Conservation (phyloP, 768 basidiomycete species). For the Phlebiopsis flavidoalba region DNA sequence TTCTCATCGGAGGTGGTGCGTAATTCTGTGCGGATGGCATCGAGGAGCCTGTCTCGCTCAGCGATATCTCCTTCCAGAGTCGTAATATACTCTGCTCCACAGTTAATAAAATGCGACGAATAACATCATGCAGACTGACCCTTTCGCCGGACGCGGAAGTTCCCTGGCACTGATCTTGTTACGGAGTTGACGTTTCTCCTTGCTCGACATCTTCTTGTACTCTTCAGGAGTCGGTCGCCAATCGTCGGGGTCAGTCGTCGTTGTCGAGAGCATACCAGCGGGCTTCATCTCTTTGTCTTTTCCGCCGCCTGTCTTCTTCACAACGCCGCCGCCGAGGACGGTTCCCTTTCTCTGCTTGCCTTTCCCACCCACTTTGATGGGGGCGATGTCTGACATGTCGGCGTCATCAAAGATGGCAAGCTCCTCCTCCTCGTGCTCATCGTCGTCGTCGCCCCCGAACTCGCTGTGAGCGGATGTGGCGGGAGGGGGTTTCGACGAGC, state of each 20-base stretch:
- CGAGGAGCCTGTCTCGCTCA: conserved; percentile 86
- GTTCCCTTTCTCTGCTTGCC: conserved; percentile 46
- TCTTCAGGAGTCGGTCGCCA: conserved; percentile 89
- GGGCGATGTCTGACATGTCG: conserved; percentile 38
- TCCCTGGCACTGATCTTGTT: conserved; percentile 97
- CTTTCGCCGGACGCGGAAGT: conserved; percentile 93
- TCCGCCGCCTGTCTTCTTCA: conserved; percentile 45
- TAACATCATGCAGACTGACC: conserved; percentile 38
- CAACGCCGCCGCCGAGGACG: conserved; percentile 68
- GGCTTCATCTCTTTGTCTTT: conserved; percentile 32
- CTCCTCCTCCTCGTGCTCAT: conserved; percentile 26
- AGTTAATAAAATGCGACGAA: neutral
- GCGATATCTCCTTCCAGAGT: conserved; percentile 92
- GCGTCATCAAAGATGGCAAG: conserved; percentile 30
- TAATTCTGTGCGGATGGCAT: conserved; percentile 80
- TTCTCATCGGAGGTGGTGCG: conserved; percentile 80
- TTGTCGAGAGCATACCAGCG: conserved; percentile 17
- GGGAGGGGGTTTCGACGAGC: conserved; percentile 64
- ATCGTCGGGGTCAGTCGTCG: conserved; percentile 51
- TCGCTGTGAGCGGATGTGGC: conserved; percentile 38
- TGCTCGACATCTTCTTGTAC: conserved; percentile 91
- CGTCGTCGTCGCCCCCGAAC: conserved; percentile 34
- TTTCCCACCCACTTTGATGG: conserved; percentile 49
- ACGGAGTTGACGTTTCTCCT: conserved; percentile 92
- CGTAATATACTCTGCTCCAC: conserved; percentile 76